A percentile compares a stretch with the other conserved stretches of the same genome.
Conservation (phyloP, 2,329 filamentous ascomycete genomes). For the Cytospora piceicola region DNA sequence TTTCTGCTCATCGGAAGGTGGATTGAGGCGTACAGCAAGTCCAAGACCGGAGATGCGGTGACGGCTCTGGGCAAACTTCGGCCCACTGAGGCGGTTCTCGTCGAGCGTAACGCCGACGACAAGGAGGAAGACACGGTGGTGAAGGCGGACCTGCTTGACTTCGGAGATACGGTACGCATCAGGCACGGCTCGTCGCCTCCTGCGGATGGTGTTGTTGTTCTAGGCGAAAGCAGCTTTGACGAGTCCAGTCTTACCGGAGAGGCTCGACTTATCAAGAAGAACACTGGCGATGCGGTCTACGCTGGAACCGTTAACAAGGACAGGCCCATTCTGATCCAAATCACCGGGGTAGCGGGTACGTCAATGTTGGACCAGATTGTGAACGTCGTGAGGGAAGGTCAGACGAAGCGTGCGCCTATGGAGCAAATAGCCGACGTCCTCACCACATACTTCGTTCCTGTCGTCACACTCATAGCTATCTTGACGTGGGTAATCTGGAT, state of each 20-base stretch:
- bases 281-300: conserved; percentile 65
- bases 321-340: conserved; percentile 61
- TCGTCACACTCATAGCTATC: conserved; percentile 70
- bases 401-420: conserved; percentile 74
- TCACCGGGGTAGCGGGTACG: conserved; percentile 67
- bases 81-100: conserved; percentile 74
- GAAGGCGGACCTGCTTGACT: conserved; percentile 72
- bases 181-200: conserved; percentile 82
- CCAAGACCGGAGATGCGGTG: conserved; percentile 85
- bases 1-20: conserved; percentile 78
- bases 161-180: conserved; percentile 74
- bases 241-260: conserved; percentile 90
- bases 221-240: conserved; percentile 73
- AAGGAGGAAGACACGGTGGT: conserved; percentile 47
- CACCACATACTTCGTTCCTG: conserved; percentile 77
- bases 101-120: conserved; percentile 51
- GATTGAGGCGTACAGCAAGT: conserved; percentile 89
- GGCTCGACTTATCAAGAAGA: conserved; percentile 69
- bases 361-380: conserved; percentile 85
- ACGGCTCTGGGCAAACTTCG: conserved; percentile 77
- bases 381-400: conserved; percentile 74
- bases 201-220: conserved; percentile 72
- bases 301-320: conserved; percentile 77
- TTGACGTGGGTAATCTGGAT: conserved; percentile 76
- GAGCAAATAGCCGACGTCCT: conserved; percentile 74